Percentiles rank a stretch among this genome's conserved stretches.
These are phyloP conservation scores for Hansenula sp. DNA, from an alignment of 1,139 yeast genomes.

Conservation along the genomic window DNA sequence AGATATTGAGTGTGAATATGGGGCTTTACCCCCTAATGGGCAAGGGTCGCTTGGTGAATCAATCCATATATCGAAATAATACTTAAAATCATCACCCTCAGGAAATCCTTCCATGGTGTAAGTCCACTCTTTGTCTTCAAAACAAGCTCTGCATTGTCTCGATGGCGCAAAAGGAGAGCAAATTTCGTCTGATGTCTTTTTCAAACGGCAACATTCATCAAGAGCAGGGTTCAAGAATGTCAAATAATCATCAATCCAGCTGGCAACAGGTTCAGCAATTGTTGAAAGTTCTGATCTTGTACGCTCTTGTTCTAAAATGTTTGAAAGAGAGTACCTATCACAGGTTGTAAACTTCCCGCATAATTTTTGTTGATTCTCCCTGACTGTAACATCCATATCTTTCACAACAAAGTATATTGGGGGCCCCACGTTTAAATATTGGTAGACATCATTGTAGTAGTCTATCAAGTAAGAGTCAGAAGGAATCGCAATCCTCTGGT, in stretches of 20 bases:
- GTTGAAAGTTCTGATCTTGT: conserved; percentile 61
- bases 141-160: conserved; percentile 73
- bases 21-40: conserved; percentile 95
- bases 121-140: conserved; percentile 57
- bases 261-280: conserved; percentile 77
- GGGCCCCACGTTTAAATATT: conserved; percentile 81
- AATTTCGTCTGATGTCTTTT: conserved; percentile 46
- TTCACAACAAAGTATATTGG: conserved; percentile 83
- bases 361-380: conserved; percentile 62
- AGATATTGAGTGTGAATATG: conserved; percentile 64
- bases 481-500: conserved; percentile 87
- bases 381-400: conserved; percentile 56
- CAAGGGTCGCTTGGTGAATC: conserved; percentile 83
- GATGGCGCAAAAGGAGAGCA: conserved; percentile 71
- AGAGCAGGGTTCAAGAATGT: conserved; percentile 83
- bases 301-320: conserved; percentile 84
- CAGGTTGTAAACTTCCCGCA: conserved; percentile 92
- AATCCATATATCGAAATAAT: conserved; percentile 78
- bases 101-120: conserved; percentile 85
- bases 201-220: conserved; percentile 79
- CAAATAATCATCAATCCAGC: conserved; percentile 91
- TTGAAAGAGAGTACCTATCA: conserved; percentile 71
- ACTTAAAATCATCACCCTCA: conserved; percentile 67
- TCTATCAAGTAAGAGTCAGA: conserved; percentile 72
- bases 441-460: conserved; percentile 74